These are phyloP conservation scores for Fusarium pseudoanthophilum DNA, from an alignment of 2,329 filamentous ascomycete genomes.

Conservation along the genomic window DNA sequence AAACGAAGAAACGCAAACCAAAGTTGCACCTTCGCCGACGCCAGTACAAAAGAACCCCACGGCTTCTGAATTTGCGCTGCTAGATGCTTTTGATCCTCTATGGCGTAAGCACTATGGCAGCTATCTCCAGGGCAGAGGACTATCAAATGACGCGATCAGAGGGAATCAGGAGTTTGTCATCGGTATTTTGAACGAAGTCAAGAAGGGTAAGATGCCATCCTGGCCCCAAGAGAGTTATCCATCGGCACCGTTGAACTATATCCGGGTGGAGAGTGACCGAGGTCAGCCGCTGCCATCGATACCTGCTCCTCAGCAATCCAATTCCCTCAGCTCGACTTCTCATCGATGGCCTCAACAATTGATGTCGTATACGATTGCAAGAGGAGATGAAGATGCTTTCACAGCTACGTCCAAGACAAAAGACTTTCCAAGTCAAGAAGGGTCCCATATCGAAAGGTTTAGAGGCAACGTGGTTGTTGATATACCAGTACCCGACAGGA, in stretches of 20 bases:
- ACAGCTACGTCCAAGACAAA: fast-evolving
- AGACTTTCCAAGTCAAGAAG: fast-evolving
- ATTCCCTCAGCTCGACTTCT: not conserved
- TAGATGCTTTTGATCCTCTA: not conserved
- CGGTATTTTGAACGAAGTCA: fast-evolving
- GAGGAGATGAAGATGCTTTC: no score
- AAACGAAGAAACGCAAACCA: not conserved
- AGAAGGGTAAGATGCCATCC: no score
- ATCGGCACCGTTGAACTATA: not conserved
- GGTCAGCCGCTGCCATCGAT: not conserved
- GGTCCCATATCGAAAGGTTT: fast-evolving
- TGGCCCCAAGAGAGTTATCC: no score
- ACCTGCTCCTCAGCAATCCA: not conserved
- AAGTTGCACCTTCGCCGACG: not conserved
- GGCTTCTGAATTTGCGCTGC: not conserved
- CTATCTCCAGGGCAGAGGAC: not conserved
- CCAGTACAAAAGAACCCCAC: not conserved
- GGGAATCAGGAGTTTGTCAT: not conserved
- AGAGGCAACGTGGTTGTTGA: not conserved
- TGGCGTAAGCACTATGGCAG: not conserved
- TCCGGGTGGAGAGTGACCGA: not conserved
- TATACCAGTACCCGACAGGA: not conserved
- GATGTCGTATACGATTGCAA: not conserved
- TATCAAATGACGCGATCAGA: not conserved
- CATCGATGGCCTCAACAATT: not conserved